Evolutionary conservation across 2,329 filamentous ascomycete genomes (phyloP), one percentile per base, ranked within the genome.

Genomic region (Chaetomiaceae sp.): DNA sequence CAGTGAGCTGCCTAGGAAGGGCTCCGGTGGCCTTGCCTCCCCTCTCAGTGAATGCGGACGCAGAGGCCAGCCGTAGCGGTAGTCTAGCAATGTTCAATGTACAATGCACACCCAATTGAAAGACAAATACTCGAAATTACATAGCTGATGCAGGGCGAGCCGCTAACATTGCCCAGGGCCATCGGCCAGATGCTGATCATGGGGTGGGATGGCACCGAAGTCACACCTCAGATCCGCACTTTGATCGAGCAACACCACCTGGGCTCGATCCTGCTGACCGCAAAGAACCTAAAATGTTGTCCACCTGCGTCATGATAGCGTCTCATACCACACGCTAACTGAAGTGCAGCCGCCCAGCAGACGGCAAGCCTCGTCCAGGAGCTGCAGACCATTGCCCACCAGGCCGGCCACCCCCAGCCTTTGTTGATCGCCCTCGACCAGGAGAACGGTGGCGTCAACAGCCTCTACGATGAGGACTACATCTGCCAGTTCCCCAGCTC

Each of bases 361-460:
- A 91, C 92, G 27, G 91, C 92, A 38, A 81, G 79, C 63, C 77
- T 97, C 37, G 89, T 96, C 25, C 86, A 93, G 64, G 90, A 97
- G 64, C 76, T 99, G 39, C 93, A 99, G 69, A 90, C 85, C 44
- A 92, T 95, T 64, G 93, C 93, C 33, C 87, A 89, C 64, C 81
- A 95, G 69, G 86, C 92, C 53, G 92, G 92, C 17, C 92, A 97
- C 68, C 86, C 87, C 3, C 85, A 92, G 3, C 93, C 93, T 2
- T 73, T 99, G 16, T 76, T 95, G 48, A 96, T 99, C 61, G 91
- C 87, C 34, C 74, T 97, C 33, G 93, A 97, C 65, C 93, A 99
- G 66, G 93, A 99, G 68, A 97, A 99, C 81, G 93, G 93, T 57
- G 91, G 92, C 3, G 92, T 96, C 67, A 97, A 96, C 72, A 96